phyloP scores from a whole-genome alignment of 352 stramenopile species.

The Phytophthora megakarya region DNA sequence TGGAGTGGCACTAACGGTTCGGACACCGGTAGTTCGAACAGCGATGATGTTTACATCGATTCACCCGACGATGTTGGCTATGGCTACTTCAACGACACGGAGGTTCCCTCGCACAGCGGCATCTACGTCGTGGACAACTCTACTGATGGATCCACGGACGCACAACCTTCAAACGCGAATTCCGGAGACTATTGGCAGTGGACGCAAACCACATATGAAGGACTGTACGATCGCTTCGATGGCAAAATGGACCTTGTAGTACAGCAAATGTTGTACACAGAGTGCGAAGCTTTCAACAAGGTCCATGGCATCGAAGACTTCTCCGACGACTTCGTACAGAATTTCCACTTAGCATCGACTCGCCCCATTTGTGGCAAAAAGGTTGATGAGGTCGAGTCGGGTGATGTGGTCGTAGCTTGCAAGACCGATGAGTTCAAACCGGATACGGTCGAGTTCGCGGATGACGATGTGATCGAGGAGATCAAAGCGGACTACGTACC shows the following conservation, averaged over 20 bases:
- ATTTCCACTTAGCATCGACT: constrained; percentile 49
- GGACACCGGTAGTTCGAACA: constrained; percentile 4
- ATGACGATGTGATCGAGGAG: constrained; percentile 32
- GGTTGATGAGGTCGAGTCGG: constrained; percentile 43
- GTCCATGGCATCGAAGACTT: constrained; percentile 46
- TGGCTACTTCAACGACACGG: constrained; percentile 21
- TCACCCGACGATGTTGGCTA: constrained; percentile 23
- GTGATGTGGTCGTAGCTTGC: constrained; percentile 43
- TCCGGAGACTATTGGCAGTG: constrained; percentile 58
- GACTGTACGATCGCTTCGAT: constrained; percentile 50
- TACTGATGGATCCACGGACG: constrained; percentile 18
- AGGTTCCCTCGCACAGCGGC: constrained; percentile 11
- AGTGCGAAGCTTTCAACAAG: constrained; percentile 52
- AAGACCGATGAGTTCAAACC: constrained; percentile 45
- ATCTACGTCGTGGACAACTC: constrained; percentile 29
- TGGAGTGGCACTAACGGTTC: constrained; percentile 14
- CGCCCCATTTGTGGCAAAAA: constrained; percentile 48
- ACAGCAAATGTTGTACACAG: constrained; percentile 55
- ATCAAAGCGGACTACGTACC: constrained; percentile 38
- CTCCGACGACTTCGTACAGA: constrained; percentile 51
- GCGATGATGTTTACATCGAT: constrained; percentile 8
- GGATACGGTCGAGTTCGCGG: constrained; percentile 35
- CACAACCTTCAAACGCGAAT: constrained; percentile 37
- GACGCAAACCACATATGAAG: constrained; percentile 51
- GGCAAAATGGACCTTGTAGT: constrained; percentile 57